phyloP scores from a whole-genome alignment of 2,329 filamentous ascomycete genomes.

The Blumeria hordei region DNA sequence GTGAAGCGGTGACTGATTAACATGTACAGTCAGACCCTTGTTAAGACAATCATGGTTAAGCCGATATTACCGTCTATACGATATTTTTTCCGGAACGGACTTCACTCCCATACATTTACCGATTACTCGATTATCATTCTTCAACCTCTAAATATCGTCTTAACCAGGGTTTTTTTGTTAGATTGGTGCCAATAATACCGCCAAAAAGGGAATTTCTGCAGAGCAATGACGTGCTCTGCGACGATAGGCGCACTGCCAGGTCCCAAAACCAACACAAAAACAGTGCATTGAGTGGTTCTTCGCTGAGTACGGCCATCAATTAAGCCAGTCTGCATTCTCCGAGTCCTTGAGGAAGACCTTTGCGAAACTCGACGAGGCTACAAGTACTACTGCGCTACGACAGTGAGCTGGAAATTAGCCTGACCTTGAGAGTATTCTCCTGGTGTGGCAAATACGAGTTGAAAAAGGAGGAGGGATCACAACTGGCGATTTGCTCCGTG shows the following conservation, averaged over 20 bases:
- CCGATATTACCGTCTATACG: not conserved
- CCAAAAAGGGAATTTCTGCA: not conserved
- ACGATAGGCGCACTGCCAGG: not conserved
- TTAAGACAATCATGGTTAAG: not conserved
- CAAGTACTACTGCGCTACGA: not conserved
- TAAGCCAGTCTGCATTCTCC: not conserved
- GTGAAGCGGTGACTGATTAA: too few relatives aligned
- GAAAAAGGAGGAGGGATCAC: too few relatives aligned
- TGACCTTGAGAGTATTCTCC: too few relatives aligned
- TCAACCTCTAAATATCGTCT: not conserved
- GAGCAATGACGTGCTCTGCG: not conserved
- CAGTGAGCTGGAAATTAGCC: not conserved
- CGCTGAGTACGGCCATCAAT: not conserved
- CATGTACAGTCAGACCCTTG: constrained; percentile 4
- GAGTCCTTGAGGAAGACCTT: not conserved
- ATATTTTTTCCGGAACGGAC: constrained; percentile 3
- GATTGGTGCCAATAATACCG: not conserved
- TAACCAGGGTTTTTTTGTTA: not conserved
- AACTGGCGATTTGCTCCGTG: too few relatives aligned
- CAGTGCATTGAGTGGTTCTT: not conserved
- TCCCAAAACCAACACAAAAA: not conserved
- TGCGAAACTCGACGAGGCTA: not conserved
- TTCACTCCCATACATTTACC: not conserved
- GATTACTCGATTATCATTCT: not conserved
- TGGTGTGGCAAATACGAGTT: too few relatives aligned